These are phyloP conservation scores for Hypocrella siamensis DNA, from an alignment of 2,329 filamentous ascomycete genomes.

Conservation along the genomic window DNA sequence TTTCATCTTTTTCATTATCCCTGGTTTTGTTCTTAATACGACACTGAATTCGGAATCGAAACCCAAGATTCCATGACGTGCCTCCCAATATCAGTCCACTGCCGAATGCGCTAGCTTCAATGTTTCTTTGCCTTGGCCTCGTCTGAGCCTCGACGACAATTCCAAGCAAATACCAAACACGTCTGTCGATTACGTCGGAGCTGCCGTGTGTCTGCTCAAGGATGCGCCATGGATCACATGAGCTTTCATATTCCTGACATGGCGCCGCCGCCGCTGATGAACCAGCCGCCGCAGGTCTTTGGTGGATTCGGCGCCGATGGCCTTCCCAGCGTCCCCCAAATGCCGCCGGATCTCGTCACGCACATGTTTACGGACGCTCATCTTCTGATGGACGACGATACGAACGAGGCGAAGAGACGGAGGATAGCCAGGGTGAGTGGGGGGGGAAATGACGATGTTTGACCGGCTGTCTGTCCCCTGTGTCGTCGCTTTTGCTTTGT, in stretches of 20 bases:
- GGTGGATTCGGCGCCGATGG: constrained; percentile 45
- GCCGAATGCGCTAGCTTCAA: no score
- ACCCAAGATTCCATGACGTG: no score
- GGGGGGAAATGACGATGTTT: no score
- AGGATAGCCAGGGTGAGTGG: constrained; percentile 67
- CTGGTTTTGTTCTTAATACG: no score
- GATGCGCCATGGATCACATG: constrained; percentile 27
- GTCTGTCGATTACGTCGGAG: no score
- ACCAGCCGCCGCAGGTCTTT: constrained; percentile 55
- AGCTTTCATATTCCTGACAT: constrained; percentile 43
- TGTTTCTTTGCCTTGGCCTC: no score
- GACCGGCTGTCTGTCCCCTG: neutral
- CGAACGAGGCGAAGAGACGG: constrained; percentile 73
- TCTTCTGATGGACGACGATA: constrained; percentile 46
- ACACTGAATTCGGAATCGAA: no score
- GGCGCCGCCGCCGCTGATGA: constrained; percentile 41
- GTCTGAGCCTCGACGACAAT: neutral
- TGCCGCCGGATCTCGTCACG: constrained; percentile 40
- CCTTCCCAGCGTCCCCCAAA: constrained; percentile 34
- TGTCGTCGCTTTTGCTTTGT: neutral
- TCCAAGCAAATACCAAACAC: no score
- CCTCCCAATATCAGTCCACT: no score
- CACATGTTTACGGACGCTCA: constrained; percentile 44
- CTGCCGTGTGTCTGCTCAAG: no score
- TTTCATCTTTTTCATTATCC: no score